Evolutionary conservation across 78 protist species (phyloP).

Genomic region (Blattamonas nauphoetae): DNA sequence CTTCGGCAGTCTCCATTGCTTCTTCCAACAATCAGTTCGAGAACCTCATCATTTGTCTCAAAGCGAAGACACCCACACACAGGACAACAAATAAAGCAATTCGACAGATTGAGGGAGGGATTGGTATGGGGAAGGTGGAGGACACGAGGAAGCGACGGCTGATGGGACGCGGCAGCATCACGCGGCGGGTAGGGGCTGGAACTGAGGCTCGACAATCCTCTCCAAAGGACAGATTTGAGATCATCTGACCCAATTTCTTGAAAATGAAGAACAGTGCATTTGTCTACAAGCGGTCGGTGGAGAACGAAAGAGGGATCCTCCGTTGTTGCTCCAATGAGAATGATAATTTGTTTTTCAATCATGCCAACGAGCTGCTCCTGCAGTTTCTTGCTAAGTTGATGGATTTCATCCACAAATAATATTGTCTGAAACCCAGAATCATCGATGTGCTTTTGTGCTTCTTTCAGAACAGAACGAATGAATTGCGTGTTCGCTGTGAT

Average conservation of each 20-base stretch:
- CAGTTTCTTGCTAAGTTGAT: background rate
- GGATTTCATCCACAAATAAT: conserved; percentile 21
- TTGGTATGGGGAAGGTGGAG: background rate
- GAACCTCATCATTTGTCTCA: background rate
- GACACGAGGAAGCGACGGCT: background rate
- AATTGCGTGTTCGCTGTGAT: background rate
- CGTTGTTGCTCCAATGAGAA: conserved; percentile 25
- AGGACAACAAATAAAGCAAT: too few species aligned
- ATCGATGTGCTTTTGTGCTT: background rate
- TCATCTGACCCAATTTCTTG: background rate
- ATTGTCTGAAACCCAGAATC: background rate
- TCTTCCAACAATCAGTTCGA: background rate
- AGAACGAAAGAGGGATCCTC: conserved; percentile 21
- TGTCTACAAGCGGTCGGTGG: background rate
- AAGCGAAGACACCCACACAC: background rate
- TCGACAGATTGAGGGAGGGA: background rate
- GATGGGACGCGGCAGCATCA: background rate
- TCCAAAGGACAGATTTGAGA: background rate
- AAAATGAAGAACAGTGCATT: background rate
- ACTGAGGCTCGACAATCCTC: background rate
- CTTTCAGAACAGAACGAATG: background rate
- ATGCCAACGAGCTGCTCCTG: background rate
- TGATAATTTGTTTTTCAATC: background rate
- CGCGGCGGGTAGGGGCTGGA: too few species aligned
- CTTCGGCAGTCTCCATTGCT: background rate